Evolutionary conservation across 106 monocot genomes (phyloP), one percentile per base, ranked within the genome.

Genomic region (Chionographis japonica): DNA sequence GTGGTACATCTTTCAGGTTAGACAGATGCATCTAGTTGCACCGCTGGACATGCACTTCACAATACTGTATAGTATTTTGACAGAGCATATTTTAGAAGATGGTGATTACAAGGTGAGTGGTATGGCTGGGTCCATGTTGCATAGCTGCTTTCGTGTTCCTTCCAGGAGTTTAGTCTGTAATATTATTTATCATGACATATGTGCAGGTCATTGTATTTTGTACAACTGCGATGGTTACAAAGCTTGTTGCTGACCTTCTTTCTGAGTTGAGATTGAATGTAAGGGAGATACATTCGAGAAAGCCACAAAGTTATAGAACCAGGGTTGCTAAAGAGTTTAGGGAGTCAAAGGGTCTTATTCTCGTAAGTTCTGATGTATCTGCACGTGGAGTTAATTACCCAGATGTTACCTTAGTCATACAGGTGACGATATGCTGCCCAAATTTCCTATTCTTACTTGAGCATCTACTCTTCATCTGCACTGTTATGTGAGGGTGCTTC

Each of bases 361-460:
- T 90, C 65, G 90, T 90, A 62, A 90, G 82, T 71, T 86, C 86
- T 70, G 90, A 90, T 67, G 90, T 90, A 38, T 90, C 90, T 65
- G 90, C 90, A 17, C 66, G 86, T 37, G 86, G 90, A 60, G 86
- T 90, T 72, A 86, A 90, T 80, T 90, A 90, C 41, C 90, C 90
- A 0, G 75, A 90, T 79, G 85, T 90, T 67, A 80, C 83, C 56
- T 83, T 90, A 73, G 90, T 90, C 66, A 41, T 90, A 62, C 90
- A 90, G 90, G 90, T 90, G 58, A 58, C 50, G 8, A 51, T 17
- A 27, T 58, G 2, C 12, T 6, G 16, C 27, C 27, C 27, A 27
- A 27, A 27, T 27, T 27, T 8, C 55, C 4, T 46, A 57, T 65
- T 19, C 57, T 41, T 37, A 36, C 14, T 3, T 65, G n/a, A 49